These are phyloP conservation scores for Ustilago xerochloae DNA, from an alignment of 1,284 basidiomycete species.

Conservation along the genomic window DNA sequence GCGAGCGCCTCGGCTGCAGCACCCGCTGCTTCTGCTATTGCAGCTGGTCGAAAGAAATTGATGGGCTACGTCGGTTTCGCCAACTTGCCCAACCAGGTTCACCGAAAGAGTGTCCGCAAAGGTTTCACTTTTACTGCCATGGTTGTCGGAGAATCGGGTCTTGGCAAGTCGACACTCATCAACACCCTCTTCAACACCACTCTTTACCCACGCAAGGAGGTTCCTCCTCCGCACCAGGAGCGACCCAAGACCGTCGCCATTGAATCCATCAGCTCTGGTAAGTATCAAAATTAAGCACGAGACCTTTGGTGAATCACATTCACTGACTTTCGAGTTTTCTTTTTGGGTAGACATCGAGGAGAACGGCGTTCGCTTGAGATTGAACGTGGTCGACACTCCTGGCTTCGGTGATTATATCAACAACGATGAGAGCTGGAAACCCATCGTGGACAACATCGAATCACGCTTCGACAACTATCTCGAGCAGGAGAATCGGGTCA, in stretches of 20 bases:
- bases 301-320: background rate
- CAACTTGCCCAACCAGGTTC: slow-evolving; percentile 67
- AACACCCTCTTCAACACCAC: slow-evolving; percentile 68
- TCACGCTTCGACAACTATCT: slow-evolving; percentile 67
- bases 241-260: slow-evolving; percentile 66
- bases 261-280: slow-evolving; percentile 66
- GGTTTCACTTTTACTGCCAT: slow-evolving; percentile 66
- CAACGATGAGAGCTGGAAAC: slow-evolving; percentile 67
- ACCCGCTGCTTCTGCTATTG: slow-evolving; percentile 9
- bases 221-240: slow-evolving; percentile 60
- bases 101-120: slow-evolving; percentile 63
- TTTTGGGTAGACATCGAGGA: slow-evolving; percentile 62
- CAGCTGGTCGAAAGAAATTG: slow-evolving; percentile 55
- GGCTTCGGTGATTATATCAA: slow-evolving; percentile 68
- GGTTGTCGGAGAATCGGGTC: slow-evolving; percentile 67
- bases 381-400: slow-evolving; percentile 67
- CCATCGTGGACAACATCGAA: slow-evolving; percentile 67
- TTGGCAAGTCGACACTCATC: slow-evolving; percentile 68
- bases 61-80: slow-evolving; percentile 67
- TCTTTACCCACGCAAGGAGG: slow-evolving; percentile 65
- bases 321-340: background rate
- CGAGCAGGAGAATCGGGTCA: slow-evolving; percentile 67
- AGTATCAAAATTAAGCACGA: background rate
- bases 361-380: slow-evolving; percentile 66
- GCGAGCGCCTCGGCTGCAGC: slow-evolving; percentile 16